Percentiles rank a stretch among this genome's conserved stretches.
phyloP scores from a whole-genome alignment of 148 eudicot genomes.

The Suaeda aralocaspica region DNA sequence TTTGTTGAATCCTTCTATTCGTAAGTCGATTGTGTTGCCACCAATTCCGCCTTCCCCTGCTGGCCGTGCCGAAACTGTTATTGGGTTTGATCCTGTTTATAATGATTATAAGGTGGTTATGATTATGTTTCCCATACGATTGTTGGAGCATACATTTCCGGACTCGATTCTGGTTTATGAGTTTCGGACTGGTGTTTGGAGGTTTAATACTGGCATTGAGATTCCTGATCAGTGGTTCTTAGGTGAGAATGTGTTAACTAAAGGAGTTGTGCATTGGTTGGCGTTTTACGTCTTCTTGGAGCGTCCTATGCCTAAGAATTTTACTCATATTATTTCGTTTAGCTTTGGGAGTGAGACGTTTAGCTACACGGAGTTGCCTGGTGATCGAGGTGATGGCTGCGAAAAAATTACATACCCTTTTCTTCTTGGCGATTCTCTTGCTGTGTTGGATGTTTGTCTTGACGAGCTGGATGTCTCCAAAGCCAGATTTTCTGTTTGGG shows the following conservation, averaged over 20 bases:
- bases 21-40: neutral
- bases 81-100: constrained; percentile 4
- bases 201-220: neutral
- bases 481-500: neutral
- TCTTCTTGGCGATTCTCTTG: neutral
- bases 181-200: neutral
- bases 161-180: constrained; percentile 1
- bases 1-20: constrained; percentile 11
- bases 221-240: neutral
- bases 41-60: neutral
- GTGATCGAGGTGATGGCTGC: neutral
- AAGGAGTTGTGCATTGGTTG: neutral
- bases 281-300: neutral
- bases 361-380: constrained; percentile 10
- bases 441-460: constrained; percentile 3
- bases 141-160: neutral
- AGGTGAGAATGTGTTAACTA: neutral
- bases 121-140: neutral
- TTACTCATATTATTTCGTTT: constrained; percentile 6
- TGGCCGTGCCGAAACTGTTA: neutral
- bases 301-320: neutral
- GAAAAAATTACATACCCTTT: neutral
- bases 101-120: constrained; percentile 9
- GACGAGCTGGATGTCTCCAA: neutral
- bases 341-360: neutral